These are phyloP conservation scores for Taiozyma onychis DNA, from an alignment of 1,139 yeast species.

Conservation along the genomic window DNA sequence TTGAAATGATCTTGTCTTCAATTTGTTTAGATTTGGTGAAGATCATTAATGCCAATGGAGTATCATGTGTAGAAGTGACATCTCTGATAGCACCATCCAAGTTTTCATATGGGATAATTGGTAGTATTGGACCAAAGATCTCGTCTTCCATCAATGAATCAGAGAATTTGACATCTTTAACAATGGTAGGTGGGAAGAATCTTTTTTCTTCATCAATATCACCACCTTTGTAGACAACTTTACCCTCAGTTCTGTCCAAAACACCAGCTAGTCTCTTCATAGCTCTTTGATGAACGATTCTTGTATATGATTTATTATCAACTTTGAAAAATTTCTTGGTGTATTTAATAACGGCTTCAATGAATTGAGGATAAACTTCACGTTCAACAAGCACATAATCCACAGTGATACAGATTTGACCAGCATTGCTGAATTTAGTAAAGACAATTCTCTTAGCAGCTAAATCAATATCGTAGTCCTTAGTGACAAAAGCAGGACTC, in stretches of 20 bases:
- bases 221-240: slow-evolving; percentile 47
- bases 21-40: slow-evolving; percentile 54
- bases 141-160: slow-evolving; percentile 76
- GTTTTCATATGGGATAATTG: slow-evolving; percentile 53
- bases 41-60: slow-evolving; percentile 83
- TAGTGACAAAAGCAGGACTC: slow-evolving; percentile 72
- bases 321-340: slow-evolving; percentile 41
- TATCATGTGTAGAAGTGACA: slow-evolving; percentile 54
- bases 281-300: slow-evolving; percentile 58
- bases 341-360: slow-evolving; percentile 38
- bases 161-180: slow-evolving; percentile 53
- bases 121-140: slow-evolving; percentile 82
- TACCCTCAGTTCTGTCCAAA: slow-evolving; percentile 52
- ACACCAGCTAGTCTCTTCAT: slow-evolving; percentile 43
- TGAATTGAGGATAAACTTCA: slow-evolving; percentile 47
- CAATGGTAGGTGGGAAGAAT: slow-evolving; percentile 70
- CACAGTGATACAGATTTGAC: slow-evolving; percentile 88
- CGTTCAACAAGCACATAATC: slow-evolving; percentile 74
- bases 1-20: slow-evolving; percentile 42
- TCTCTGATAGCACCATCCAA: slow-evolving; percentile 44
- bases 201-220: slow-evolving; percentile 37
- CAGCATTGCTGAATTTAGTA: slow-evolving; percentile 79
- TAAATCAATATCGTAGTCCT: slow-evolving; percentile 38
- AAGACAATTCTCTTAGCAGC: slow-evolving; percentile 69
- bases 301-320: slow-evolving; percentile 44